phyloP scores from a whole-genome alignment of 2,329 filamentous ascomycete genomes.

The Ascocoryne sarcoides region DNA sequence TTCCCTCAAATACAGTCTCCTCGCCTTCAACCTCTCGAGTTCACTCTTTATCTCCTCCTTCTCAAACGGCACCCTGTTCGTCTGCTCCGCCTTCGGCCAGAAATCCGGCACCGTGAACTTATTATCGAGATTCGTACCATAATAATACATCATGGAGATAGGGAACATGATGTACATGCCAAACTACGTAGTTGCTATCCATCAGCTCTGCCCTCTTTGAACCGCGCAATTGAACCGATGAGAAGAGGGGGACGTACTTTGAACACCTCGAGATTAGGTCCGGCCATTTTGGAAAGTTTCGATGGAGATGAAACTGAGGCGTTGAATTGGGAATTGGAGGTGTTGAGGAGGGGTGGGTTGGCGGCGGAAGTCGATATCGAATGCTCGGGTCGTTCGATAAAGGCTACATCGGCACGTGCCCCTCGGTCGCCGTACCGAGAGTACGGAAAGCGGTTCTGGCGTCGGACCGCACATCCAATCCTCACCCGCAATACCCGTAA shows the following conservation, averaged over 20 bases:
- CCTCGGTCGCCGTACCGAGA: not conserved
- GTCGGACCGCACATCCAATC: too few species aligned
- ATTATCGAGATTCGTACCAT: constrained; percentile 93
- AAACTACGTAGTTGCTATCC: constrained; percentile 53
- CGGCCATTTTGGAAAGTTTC: constrained; percentile 50
- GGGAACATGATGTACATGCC: constrained; percentile 98
- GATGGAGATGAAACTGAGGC: too few species aligned
- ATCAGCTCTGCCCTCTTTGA: too few species aligned
- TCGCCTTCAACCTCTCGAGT: constrained; percentile 25
- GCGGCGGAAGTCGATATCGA: too few species aligned
- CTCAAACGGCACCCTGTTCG: constrained; percentile 68
- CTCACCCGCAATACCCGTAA: too few species aligned
- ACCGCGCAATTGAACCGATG: not conserved
- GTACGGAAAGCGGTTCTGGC: too few species aligned
- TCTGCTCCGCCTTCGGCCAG: constrained; percentile 79
- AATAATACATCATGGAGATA: constrained; percentile 99
- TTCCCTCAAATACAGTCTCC: constrained; percentile 28
- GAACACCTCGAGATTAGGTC: constrained; percentile 88
- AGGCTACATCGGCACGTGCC: not conserved
- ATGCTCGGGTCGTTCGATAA: not conserved
- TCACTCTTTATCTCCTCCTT: constrained; percentile 77
- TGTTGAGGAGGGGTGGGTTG: too few species aligned
- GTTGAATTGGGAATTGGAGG: too few species aligned
- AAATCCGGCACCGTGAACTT: constrained; percentile 85
- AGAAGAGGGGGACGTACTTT: constrained; percentile 51